A percentile compares a stretch with the other conserved stretches of the same genome.
Conservation (phyloP, 495 filamentous ascomycete genomes). For the Lepraria neglecta region DNA sequence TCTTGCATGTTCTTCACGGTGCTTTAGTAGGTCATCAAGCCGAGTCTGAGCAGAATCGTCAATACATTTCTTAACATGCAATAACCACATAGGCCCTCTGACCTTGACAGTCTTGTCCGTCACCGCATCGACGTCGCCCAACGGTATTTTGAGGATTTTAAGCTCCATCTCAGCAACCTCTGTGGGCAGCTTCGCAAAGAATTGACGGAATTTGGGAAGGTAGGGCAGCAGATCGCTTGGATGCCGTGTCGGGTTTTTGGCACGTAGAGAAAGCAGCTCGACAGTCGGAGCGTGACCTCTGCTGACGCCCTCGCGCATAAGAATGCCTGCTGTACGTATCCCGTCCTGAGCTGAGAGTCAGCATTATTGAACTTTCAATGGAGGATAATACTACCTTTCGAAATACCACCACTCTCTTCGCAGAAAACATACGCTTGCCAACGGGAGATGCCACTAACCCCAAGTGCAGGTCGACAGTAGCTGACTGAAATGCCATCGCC, state of each 20-base stretch:
- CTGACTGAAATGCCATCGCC: slow-evolving; percentile 65
- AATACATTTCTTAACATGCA: slow-evolving; percentile 44
- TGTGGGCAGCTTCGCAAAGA: slow-evolving; percentile 54
- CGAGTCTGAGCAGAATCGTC: slow-evolving; percentile 28
- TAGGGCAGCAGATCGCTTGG: slow-evolving; percentile 76
- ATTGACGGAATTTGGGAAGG: slow-evolving; percentile 55
- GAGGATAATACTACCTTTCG: slow-evolving; percentile 44
- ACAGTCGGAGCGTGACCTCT: slow-evolving; percentile 56
- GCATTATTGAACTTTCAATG: background rate
- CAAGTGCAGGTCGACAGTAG: slow-evolving; percentile 70
- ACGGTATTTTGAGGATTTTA: slow-evolving; percentile 57
- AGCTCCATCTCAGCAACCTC: slow-evolving; percentile 51
- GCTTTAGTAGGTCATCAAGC: slow-evolving; percentile 28
- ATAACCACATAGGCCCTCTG: slow-evolving; percentile 38
- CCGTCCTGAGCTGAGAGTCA: slow-evolving; percentile 55
- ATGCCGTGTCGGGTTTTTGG: slow-evolving; percentile 55
- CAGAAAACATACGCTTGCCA: slow-evolving; percentile 69
- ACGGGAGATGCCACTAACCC: slow-evolving; percentile 64
- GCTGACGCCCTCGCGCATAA: slow-evolving; percentile 66
- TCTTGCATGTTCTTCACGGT: slow-evolving; percentile 34
- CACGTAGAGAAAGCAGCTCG: slow-evolving; percentile 69
- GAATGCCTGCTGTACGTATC: slow-evolving; percentile 68
- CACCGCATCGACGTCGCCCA: slow-evolving; percentile 73
- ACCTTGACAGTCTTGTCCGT: slow-evolving; percentile 66
- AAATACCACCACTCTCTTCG: slow-evolving; percentile 68